Evolutionary conservation across 257 asterid genomes (phyloP), one percentile per base, ranked within the genome.

Genomic region (Nicotiana sylvestris): DNA sequence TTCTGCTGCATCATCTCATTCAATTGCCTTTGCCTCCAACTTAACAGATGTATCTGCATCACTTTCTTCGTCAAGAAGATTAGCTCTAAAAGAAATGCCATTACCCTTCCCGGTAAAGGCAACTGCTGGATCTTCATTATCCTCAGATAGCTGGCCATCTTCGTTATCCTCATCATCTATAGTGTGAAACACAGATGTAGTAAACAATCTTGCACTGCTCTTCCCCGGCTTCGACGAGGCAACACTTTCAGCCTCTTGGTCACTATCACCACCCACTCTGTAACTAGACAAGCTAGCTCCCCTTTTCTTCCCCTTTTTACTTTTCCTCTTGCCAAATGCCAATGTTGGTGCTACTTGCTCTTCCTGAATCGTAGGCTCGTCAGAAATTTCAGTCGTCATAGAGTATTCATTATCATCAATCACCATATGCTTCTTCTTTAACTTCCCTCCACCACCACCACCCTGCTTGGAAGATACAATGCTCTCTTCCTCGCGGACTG

Each of bases 321-420:
- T 92, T 90, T 92, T 92, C 82, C 92, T 95, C 64, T 93, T 95
- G 18, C 85, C 77, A 85, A 92, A 90, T 43, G 84, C 88, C 8
- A 86, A 17, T 27, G 46, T 83, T 0, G 86, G 84, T 27, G 84
- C 90, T 80, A 88, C 90, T 2, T 92, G 91, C 21, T 89, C 95
- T 46, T 88, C 92, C 70, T 18, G 69, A 60, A 84, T 85, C 30
- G 33, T 61, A 66, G 90, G 81, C 33, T 93, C 97, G 81, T 88
- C 96, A 4, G 93, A 87, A 27, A 92, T 9, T 66, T 92, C 97
- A 12, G 91, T 86, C 82, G 87, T 94, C 72, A 94, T 29, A 7
- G 87, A 83, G 68, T 92, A 95, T 69, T 94, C 99, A 85, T 95
- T 95, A 61, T 95, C 97, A 55, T 86, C 21, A 70, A 70, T 43